Conservation (phyloP, 2,329 filamentous ascomycete genomes). For the Alternaria postmessia region DNA sequence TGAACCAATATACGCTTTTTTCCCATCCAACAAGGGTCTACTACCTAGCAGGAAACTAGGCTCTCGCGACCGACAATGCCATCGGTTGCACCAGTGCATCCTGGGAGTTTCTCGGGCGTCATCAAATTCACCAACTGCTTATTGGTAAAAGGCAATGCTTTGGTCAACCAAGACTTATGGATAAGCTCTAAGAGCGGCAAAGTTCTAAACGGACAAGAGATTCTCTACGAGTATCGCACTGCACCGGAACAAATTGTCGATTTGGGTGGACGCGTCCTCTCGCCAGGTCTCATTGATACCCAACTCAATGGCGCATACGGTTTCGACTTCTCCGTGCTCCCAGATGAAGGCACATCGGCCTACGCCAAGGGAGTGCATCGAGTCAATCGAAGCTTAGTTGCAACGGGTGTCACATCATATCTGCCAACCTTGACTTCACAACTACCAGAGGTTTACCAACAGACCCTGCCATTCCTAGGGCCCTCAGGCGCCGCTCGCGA, state of each 20-base stretch:
- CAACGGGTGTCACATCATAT: slow-evolving; percentile 88
- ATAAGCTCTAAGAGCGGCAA: slow-evolving; percentile 82
- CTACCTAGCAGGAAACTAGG: not conserved
- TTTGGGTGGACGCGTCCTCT: slow-evolving; percentile 81
- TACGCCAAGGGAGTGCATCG: slow-evolving; percentile 77
- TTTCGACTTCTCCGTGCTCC: slow-evolving; percentile 86
- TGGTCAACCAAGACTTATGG: slow-evolving; percentile 86
- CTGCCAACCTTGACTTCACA: slow-evolving; percentile 86
- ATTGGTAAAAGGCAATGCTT: slow-evolving; percentile 70
- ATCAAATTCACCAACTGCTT: slow-evolving; percentile 92
- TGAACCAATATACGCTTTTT: not conserved
- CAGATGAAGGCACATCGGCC: slow-evolving; percentile 63
- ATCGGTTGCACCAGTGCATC: slow-evolving; percentile 44
- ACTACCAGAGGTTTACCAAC: slow-evolving; percentile 80
- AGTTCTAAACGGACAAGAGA: slow-evolving; percentile 74
- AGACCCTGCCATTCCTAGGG: slow-evolving; percentile 78
- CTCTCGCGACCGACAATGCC: slow-evolving; percentile 44
- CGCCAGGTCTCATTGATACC: slow-evolving; percentile 87
- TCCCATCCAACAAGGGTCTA: not conserved
- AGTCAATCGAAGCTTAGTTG: slow-evolving; percentile 74
- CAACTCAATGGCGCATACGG: slow-evolving; percentile 93
- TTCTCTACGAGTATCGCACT: slow-evolving; percentile 71
- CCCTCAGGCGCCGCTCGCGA: slow-evolving; percentile 70
- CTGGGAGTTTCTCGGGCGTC: slow-evolving; percentile 59
- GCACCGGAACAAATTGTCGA: slow-evolving; percentile 79